Evolutionary conservation across 2,329 filamentous ascomycete species (phyloP).

Genomic region (Paecilomyces dactylethromorphus): DNA sequence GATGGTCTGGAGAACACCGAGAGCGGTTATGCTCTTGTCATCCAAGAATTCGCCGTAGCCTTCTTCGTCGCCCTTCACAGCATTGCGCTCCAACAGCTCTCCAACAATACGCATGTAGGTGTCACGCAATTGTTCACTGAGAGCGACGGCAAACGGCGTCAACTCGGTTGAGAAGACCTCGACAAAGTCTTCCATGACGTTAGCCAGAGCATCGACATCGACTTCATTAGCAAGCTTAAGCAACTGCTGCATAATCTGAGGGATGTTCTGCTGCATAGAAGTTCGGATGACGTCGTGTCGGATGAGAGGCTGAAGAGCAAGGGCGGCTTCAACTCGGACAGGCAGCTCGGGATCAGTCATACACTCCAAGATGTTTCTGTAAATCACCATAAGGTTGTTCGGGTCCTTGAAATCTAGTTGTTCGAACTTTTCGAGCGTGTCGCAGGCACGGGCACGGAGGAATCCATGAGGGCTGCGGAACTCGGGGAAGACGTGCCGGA

Average conservation of each 20-base stretch:
- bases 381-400: conserved; percentile 92
- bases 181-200: conserved; percentile 99
- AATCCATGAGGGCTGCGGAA: conserved; percentile 90
- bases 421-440: conserved; percentile 97
- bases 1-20: conserved; percentile 95
- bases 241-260: conserved; percentile 98
- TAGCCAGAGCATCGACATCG: conserved; percentile 92
- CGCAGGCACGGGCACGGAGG: conserved; percentile 87
- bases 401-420: conserved; percentile 94
- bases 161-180: conserved; percentile 97
- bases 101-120: conserved; percentile 92
- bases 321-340: conserved; percentile 85
- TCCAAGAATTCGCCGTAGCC: conserved; percentile 86
- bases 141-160: conserved; percentile 90
- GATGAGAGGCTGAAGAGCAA: conserved; percentile 92
- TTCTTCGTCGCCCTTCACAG: conserved; percentile 67
- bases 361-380: conserved; percentile 91
- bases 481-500: conserved; percentile 96
- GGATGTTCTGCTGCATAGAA: conserved; percentile 96
- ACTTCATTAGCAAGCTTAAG: conserved; percentile 96
- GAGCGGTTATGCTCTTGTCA: conserved; percentile 95
- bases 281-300: conserved; percentile 88
- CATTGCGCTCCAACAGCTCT: conserved; percentile 82
- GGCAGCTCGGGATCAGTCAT: conserved; percentile 94
- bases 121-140: conserved; percentile 91